A percentile compares a stretch with the other conserved stretches of the same genome.
phyloP scores from a whole-genome alignment of 306 rosid species.

The Malus sylvestris region DNA sequence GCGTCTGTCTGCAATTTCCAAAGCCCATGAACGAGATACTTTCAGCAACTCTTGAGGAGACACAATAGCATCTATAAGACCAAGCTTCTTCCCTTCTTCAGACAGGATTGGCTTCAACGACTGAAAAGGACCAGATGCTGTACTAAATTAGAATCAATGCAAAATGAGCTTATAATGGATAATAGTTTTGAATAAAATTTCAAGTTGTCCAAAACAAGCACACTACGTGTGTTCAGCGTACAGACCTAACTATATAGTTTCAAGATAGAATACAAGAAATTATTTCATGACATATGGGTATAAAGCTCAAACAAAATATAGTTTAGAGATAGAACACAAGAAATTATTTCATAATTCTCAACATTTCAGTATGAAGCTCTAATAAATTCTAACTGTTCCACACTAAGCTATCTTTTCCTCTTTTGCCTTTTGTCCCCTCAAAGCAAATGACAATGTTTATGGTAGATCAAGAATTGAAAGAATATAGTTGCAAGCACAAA shows the following conservation, averaged over 20 bases:
- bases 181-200: not conserved
- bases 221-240: not conserved
- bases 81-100: slow-evolving; percentile 90
- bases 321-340: no score
- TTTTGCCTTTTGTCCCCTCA: not conserved
- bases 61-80: slow-evolving; percentile 77
- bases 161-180: not conserved
- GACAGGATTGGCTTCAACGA: slow-evolving; percentile 70
- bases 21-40: slow-evolving; percentile 74
- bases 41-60: slow-evolving; percentile 68
- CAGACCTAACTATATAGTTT: not conserved
- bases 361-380: not conserved
- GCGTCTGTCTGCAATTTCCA: slow-evolving; percentile 60
- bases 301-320: not conserved
- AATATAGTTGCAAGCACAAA: not conserved
- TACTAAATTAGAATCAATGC: not conserved
- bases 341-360: not conserved
- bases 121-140: slow-evolving; percentile 27
- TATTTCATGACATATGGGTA: not conserved
- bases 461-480: not conserved
- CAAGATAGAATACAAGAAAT: not conserved
- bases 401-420: not conserved
- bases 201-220: not conserved
- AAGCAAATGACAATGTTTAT: not conserved
- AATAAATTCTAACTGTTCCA: not conserved